A percentile compares a stretch with the other conserved stretches of the same genome.
Evolutionary conservation across 1,284 basidiomycete species (phyloP).

Genomic region (Moniliella sp.): DNA sequence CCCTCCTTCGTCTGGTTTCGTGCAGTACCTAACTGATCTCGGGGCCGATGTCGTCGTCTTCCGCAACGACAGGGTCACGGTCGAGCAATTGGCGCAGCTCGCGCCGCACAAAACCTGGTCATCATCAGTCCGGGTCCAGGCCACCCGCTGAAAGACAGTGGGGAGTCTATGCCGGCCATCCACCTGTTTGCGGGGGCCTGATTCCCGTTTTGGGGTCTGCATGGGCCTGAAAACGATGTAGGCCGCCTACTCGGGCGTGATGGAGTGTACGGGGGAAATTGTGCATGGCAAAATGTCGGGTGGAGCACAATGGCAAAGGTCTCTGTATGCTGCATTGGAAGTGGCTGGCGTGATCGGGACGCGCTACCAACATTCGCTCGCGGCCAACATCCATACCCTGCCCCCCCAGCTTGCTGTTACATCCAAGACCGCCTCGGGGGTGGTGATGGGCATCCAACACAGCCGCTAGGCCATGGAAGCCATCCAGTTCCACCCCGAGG

Average conservation of each 20-base stretch:
- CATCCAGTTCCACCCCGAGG: conserved; percentile 95
- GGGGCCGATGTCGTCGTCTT: conserved; percentile 30
- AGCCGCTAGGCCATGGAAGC: conserved; percentile 68
- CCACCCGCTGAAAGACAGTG: conserved; percentile 75
- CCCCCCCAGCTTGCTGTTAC: conserved; percentile 62
- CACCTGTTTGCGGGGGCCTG: conserved; percentile 70
- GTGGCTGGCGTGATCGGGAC: conserved; percentile 61
- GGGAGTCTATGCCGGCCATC: conserved; percentile 71
- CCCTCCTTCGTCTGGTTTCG: no score
- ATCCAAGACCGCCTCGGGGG: conserved; percentile 56
- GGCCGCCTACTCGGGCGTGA: conserved; percentile 23
- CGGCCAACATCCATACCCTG: conserved; percentile 61
- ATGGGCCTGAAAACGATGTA: conserved; percentile 79
- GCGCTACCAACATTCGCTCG: conserved; percentile 88
- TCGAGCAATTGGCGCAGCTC: conserved; percentile 22
- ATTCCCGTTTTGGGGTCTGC: conserved; percentile 87
- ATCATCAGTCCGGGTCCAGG: conserved; percentile 92
- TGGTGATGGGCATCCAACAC: conserved; percentile 94
- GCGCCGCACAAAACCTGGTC: conserved; percentile 20
- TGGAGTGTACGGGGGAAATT: conserved; percentile 87
- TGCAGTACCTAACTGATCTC: conserved; percentile 26
- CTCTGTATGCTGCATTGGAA: conserved; percentile 63
- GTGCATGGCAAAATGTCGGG: conserved; percentile 86
- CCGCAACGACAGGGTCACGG: conserved; percentile 28
- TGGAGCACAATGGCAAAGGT: conserved; percentile 67